A percentile compares a stretch with the other conserved stretches of the same genome.
These are phyloP conservation scores for Trametes pubescens DNA, from an alignment of 1,284 basidiomycete genomes.

Conservation along the genomic window DNA sequence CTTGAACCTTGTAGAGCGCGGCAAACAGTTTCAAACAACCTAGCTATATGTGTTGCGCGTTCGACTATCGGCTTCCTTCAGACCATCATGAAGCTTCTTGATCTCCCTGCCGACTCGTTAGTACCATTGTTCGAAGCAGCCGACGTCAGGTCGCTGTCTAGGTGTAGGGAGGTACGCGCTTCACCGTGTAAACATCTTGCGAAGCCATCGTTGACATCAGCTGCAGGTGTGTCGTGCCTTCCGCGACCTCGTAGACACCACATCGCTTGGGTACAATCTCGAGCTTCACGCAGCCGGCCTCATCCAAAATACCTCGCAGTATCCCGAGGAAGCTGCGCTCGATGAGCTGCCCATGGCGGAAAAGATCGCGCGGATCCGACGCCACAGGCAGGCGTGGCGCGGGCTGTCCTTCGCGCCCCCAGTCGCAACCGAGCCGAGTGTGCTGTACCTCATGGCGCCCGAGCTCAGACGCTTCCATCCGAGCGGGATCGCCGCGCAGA, in stretches of 20 bases:
- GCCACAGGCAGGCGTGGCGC: background rate
- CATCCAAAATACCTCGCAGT: background rate
- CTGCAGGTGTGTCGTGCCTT: background rate
- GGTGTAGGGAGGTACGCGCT: too few relatives aligned
- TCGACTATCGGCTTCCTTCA: too few relatives aligned
- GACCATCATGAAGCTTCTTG: too few relatives aligned
- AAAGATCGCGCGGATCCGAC: background rate
- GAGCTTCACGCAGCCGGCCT: background rate
- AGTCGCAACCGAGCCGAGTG: background rate
- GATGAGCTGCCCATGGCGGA: background rate
- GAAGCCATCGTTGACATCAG: too few relatives aligned
- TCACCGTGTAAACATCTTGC: too few relatives aligned
- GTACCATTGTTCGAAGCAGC: too few relatives aligned
- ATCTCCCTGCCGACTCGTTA: too few relatives aligned
- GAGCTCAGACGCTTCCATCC: conserved; percentile 1
- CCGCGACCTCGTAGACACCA: background rate
- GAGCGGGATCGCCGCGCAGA: background rate
- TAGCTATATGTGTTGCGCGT: too few relatives aligned
- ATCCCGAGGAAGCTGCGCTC: background rate
- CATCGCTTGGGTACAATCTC: background rate
- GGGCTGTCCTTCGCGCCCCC: background rate
- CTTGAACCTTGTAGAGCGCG: too few relatives aligned
- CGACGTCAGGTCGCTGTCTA: too few relatives aligned
- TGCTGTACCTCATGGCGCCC: background rate
- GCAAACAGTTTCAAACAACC: too few relatives aligned